Conservation (phyloP, 2,329 filamentous ascomycete species). For the Cryphonectria japonica region DNA sequence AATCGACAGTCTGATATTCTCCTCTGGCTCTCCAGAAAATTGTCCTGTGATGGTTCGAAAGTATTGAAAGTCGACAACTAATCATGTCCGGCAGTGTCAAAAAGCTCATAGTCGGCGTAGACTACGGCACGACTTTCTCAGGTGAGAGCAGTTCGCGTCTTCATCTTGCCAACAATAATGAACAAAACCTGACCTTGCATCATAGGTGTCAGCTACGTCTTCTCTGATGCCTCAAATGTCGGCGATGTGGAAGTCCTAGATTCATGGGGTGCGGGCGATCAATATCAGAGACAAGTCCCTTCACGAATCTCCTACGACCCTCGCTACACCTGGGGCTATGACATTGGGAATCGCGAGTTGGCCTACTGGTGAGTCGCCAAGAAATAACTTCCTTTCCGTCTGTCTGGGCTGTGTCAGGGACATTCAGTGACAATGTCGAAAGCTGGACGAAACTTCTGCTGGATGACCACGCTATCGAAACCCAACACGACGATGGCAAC, state of each 20-base stretch:
- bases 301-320: slow-evolving; percentile 11
- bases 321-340: slow-evolving; percentile 10
- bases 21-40: background rate
- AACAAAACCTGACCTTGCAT: background rate
- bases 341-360: slow-evolving; percentile 2
- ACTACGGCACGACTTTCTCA: slow-evolving; percentile 13
- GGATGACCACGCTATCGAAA: slow-evolving; percentile 6
- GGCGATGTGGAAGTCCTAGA: slow-evolving; percentile 11
- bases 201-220: slow-evolving; percentile 15
- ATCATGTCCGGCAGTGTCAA: slow-evolving; percentile 8
- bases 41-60: background rate
- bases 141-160: background rate
- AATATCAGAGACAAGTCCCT: slow-evolving; percentile 12
- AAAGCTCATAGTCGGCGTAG: slow-evolving; percentile 8
- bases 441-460: slow-evolving; percentile 15
- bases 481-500: slow-evolving; percentile 3
- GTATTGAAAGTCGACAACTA: background rate
- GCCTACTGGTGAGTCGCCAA: background rate
- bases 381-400: background rate
- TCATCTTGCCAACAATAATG: background rate
- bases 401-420: background rate
- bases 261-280: slow-evolving; percentile 6
- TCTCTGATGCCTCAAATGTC: slow-evolving; percentile 9
- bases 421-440: background rate
- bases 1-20: background rate